Base-by-base conservation (phyloP, 306 rosid genomes). In the Prunus armeniaca region DNA sequence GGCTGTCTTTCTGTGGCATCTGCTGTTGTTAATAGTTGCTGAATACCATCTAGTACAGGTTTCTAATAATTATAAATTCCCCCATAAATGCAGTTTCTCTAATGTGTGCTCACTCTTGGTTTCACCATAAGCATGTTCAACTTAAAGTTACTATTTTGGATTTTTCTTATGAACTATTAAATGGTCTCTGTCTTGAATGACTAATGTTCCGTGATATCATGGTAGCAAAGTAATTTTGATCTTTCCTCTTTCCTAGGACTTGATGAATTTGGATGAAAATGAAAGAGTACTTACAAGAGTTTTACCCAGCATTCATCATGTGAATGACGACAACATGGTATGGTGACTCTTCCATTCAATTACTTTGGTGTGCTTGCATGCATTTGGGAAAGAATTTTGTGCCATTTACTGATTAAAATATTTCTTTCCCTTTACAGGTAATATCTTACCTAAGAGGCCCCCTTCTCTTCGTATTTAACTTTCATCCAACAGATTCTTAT, bases 381-480 rank as follows among this genome's bases (percentile, higher is more conserved):
- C 32, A n/a, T 74, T 32, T 52, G 63, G 25, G 34, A 52, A 32
- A 32, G 8, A 55, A 13, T 3, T 41, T 75, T 55, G 28, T 69
- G 27, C 34, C 27, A 27, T 34, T 25, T 28, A 19, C 78, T 20
- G 20, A 79, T 45, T 67, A 20, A 75, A 67, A 12, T 32, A 61
- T 65, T 32, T 34, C 70, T 75, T 46, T 57, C 41, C 57, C 19
- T 69, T 87, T 85, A 58, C 93, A 95, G 98, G 97, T 95, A 80
- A 92, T 95, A 84, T 86, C 98, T 75, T 95, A 81, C 82, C 73
- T 78, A 73, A 87, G 97, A 85, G 98, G 98, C 67, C 97, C 96
- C 81, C 79, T 90, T 84, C 89, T 95, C 76, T 88, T 95, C 81
- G 19, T 90, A 83, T 90, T 88, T 83, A 95, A 95, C 81, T 92